phyloP scores from a whole-genome alignment of 2,329 filamentous ascomycete genomes.

The Dactylonectria estremocensis region DNA sequence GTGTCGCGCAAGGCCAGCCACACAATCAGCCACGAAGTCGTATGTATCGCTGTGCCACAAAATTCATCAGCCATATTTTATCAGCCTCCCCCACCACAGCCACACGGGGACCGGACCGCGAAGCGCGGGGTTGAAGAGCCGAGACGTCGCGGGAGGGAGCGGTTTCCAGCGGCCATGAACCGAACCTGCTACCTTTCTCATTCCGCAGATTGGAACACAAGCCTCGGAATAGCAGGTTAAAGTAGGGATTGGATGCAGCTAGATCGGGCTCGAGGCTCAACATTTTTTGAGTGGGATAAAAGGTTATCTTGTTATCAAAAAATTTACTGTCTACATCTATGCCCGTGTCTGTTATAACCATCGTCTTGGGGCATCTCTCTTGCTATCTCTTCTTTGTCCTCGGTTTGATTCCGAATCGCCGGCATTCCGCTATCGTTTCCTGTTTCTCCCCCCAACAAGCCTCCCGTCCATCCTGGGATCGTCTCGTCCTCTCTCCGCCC shows the following conservation, averaged over 20 bases:
- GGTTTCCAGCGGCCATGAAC: constrained; percentile 44
- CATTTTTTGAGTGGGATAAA: constrained; percentile 17
- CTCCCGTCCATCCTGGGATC: not conserved
- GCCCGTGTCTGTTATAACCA: constrained; percentile 11
- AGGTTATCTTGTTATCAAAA: constrained; percentile 16
- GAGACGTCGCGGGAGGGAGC: constrained; percentile 43
- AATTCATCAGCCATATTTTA: constrained; percentile 1
- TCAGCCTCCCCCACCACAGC: constrained; percentile 47
- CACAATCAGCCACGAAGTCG: not conserved
- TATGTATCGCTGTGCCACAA: not conserved
- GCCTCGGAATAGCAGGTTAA: constrained; percentile 31
- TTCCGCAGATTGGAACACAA: constrained; percentile 32
- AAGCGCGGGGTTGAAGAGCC: constrained; percentile 34
- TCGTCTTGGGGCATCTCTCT: constrained; percentile 15
- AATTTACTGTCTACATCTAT: not conserved
- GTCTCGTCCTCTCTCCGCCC: not conserved
- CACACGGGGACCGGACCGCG: constrained; percentile 14
- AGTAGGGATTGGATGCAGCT: not conserved
- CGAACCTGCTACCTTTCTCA: constrained; percentile 7
- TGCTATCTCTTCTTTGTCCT: not conserved
- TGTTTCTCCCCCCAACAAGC: constrained; percentile 25
- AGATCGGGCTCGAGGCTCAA: constrained; percentile 23
- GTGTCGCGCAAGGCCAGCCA: too few species aligned
- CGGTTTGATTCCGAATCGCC: constrained; percentile 29
- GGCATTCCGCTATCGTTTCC: constrained; percentile 29